Base-by-base conservation (phyloP, 257 asterid species). In the Coffea canephora region DNA sequence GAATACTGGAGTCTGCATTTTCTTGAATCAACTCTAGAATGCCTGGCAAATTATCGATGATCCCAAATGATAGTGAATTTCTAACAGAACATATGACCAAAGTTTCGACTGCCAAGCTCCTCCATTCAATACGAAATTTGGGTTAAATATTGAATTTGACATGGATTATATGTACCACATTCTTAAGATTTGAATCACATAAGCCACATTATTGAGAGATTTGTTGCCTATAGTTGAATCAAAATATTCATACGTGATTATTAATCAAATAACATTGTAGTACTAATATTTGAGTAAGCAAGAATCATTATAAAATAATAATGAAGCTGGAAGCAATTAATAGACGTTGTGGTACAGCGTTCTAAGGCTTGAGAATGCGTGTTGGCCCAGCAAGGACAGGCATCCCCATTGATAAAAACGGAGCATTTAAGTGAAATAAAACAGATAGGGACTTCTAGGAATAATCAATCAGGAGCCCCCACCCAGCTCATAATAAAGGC, bases 341-440 rank as follows among this genome's bases (percentile, higher is more conserved):
- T 81, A 48, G 31, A 77, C 81, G 71, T 75, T 46, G 84, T 82
- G 61, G 76, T 73, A 86, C 59, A 67, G 79, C 52, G 78, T 75
- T 79, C 80, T 77, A 82, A 59, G 64, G 66, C 84, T 75, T 85
- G 85, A 75, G 78, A 78, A 83, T 81, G 90, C 91, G 90, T 82
- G 89, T 81, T 83, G 87, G 88, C 71, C 88, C 74, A 34, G 80
- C 79, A 70, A 50, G 83, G 83, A 82, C 86, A 84, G 83, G 80
- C 88, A 86, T 75, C 82, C 83, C 52, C 74, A 73, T 78, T 74
- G 76, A 61, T 70, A 74, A 75, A 78, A 82, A 82, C 67, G 73
- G 82, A 81, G 86, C 84, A 81, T 81, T 81, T 76, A 81, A 81
- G 59, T 76, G 68, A 18, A 71, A 31, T 34, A 36, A 69, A 68